Evolutionary conservation across 2,329 filamentous ascomycete genomes (phyloP), one percentile per base, ranked within the genome.

Genomic region (Sclerotinia trifoliorum): DNA sequence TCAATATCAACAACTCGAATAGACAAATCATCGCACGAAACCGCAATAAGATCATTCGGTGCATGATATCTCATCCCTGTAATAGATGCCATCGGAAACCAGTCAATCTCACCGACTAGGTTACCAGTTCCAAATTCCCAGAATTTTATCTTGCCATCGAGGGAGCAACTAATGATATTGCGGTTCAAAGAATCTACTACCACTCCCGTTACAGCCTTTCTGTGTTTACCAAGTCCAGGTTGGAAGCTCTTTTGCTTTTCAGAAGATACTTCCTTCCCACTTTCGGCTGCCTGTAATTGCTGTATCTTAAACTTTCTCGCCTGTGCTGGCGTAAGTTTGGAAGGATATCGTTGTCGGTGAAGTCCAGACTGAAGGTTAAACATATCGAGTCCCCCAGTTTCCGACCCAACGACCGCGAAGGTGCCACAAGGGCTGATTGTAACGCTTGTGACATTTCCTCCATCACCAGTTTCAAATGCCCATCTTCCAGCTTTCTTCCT

Each of bases 321-420:
- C 79, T 96, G 92, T 0, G 88, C 87, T 1, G 90, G 90, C 0
- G 90, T 94, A 57, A 96, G 79, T 56, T 86, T 86, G 11, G 92
- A 88, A 0, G 95, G 95, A 78, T 96, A 99, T 24, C 90, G 88
- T 76, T 96, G 93, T 68, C 94, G 89, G 78, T 96, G 92, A 26
- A 90, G 83, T 56, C 95, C 95, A 56, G 95, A 98, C 78, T 99
- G 95, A 69, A 99, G 82, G 78, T 99, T 99, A 85, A 91, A 98
- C 90, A 96, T 94, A 78, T 97, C 93, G 67, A 99, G 89, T 46
- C 88, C 87, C 54, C 95, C 95, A 49, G 85, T 88, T 42, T 87
- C 88, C 0, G 94, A 97, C 1, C 95, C 95, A 29, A 99, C 84
- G 5, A 98, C 80, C 2, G 94, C 94, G 81, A 99, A 99, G 1